Evolutionary conservation across 208 protist genomes (phyloP).

Genomic region (Vickermania spadyakhi): DNA sequence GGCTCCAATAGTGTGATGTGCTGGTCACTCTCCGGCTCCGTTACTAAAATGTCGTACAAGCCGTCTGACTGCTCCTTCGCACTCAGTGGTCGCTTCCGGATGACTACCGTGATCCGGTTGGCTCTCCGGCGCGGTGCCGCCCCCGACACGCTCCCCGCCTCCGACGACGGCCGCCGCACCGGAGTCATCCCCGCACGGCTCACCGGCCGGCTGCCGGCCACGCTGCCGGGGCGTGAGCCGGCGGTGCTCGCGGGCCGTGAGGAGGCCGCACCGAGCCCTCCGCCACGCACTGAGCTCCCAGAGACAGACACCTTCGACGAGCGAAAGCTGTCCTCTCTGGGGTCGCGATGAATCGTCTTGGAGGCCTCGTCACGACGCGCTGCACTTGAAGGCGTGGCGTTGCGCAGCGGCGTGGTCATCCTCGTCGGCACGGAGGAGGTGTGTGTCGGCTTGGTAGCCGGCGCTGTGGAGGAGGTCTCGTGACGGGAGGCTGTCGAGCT

Average conservation of each 20-base stretch:
- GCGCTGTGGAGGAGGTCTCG: not conserved
- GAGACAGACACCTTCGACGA: constrained; percentile 10
- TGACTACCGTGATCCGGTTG: constrained; percentile 83
- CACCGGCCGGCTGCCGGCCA: constrained; percentile 44
- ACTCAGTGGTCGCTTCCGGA: constrained; percentile 88
- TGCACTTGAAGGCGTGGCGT: constrained; percentile 17
- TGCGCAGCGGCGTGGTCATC: constrained; percentile 12
- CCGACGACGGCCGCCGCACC: constrained; percentile 17
- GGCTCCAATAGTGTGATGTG: constrained; percentile 79
- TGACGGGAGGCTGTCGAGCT: constrained; percentile 3
- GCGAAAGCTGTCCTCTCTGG: constrained; percentile 20
- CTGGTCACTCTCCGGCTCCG: constrained; percentile 70
- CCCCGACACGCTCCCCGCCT: constrained; percentile 12
- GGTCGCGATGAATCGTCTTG: constrained; percentile 36
- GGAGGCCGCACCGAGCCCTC: not conserved
- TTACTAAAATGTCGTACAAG: constrained; percentile 85
- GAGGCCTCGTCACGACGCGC: constrained; percentile 14
- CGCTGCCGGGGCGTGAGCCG: constrained; percentile 7
- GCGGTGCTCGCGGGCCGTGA: not conserved
- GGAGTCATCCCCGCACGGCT: constrained; percentile 51
- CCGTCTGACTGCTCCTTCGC: constrained; percentile 58
- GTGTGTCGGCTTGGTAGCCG: not conserved
- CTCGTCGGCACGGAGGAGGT: constrained; percentile 1
- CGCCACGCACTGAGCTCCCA: constrained; percentile 7
- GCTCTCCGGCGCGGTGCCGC: constrained; percentile 21